Conservation (phyloP, 2,329 filamentous ascomycete genomes). For the Aspergillus quadrilineatus region DNA sequence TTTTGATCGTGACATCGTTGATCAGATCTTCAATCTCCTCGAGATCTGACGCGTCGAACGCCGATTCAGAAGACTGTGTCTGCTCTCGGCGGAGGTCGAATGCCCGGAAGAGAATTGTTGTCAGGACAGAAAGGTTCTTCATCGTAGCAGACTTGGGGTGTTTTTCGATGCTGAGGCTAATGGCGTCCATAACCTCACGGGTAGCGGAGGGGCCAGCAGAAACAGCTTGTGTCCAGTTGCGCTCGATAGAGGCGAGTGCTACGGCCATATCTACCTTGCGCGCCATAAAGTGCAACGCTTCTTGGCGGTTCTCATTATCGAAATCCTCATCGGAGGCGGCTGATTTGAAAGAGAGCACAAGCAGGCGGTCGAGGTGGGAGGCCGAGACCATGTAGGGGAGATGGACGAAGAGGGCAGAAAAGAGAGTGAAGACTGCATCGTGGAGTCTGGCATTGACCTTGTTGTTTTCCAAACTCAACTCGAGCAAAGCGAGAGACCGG, state of each 20-base stretch:
- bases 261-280: constrained; percentile 74
- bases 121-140: constrained; percentile 70
- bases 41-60: constrained; percentile 50
- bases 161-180: constrained; percentile 71
- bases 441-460: constrained; percentile 65
- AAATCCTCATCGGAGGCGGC: constrained; percentile 59
- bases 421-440: constrained; percentile 76
- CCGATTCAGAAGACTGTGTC: constrained; percentile 23
- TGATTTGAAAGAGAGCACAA: constrained; percentile 71
- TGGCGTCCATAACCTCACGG: constrained; percentile 66
- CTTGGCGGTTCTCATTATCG: constrained; percentile 62
- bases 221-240: constrained; percentile 68
- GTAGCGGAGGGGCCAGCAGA: constrained; percentile 63
- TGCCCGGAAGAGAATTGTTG: constrained; percentile 56
- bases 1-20: constrained; percentile 74
- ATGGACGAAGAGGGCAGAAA: constrained; percentile 76
- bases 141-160: constrained; percentile 76
- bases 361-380: constrained; percentile 68
- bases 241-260: constrained; percentile 70
- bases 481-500: constrained; percentile 69
- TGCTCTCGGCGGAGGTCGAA: constrained; percentile 52
- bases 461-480: constrained; percentile 57
- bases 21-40: constrained; percentile 62
- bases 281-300: constrained; percentile 72
- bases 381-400: constrained; percentile 86